These are phyloP conservation scores for Penicillium sp. DNA, from an alignment of 2,329 filamentous ascomycete genomes.

Conservation along the genomic window DNA sequence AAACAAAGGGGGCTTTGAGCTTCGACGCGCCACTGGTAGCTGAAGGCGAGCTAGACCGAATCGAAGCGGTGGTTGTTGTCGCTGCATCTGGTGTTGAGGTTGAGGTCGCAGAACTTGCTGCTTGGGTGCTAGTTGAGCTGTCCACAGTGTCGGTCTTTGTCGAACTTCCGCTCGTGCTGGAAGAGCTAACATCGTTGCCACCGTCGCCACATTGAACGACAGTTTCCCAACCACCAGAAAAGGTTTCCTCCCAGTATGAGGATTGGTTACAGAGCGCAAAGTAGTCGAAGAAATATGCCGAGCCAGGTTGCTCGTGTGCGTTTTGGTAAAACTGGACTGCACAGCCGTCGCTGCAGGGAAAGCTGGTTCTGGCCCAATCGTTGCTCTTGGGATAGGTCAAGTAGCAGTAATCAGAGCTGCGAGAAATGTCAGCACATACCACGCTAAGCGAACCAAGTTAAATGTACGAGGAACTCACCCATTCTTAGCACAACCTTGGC, in stretches of 20 bases:
- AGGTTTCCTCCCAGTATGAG: slow-evolving; percentile 29
- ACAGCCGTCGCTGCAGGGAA: slow-evolving; percentile 30
- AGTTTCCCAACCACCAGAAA: slow-evolving; percentile 28
- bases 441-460: background rate
- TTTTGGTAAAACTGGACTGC: slow-evolving; percentile 29
- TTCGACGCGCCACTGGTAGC: slow-evolving; percentile 22
- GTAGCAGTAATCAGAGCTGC: slow-evolving; percentile 29
- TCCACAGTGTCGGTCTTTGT: slow-evolving; percentile 11
- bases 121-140: slow-evolving; percentile 6
- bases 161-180: slow-evolving; percentile 11
- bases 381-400: slow-evolving; percentile 18
- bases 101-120: slow-evolving; percentile 5
- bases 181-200: slow-evolving; percentile 17
- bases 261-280: slow-evolving; percentile 24
- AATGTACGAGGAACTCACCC: slow-evolving; percentile 13
- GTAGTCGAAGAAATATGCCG: slow-evolving; percentile 27
- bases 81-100: slow-evolving; percentile 5
- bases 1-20: slow-evolving; percentile 12
- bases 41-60: slow-evolving; percentile 12
- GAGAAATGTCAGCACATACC: slow-evolving; percentile 5
- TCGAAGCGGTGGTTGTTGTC: background rate
- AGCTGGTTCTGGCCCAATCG: slow-evolving; percentile 21
- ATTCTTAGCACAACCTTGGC: slow-evolving; percentile 22
- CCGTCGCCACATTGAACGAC: slow-evolving; percentile 19
- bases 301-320: slow-evolving; percentile 31